Evolutionary conservation across 2,329 filamentous ascomycete genomes (phyloP).

Genomic region (Stachybotrys elegans): DNA sequence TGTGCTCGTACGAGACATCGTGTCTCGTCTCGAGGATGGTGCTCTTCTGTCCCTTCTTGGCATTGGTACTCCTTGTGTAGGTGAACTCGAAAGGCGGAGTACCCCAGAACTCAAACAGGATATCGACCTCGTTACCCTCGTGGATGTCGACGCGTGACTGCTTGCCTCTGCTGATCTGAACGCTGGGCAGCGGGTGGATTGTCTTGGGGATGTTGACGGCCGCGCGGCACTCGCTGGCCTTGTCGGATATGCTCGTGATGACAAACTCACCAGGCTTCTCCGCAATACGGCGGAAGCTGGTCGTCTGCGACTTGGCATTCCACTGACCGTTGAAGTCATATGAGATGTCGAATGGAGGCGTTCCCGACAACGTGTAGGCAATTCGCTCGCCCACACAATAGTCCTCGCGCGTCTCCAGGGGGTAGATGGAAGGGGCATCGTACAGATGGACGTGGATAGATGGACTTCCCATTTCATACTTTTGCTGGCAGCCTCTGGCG

Average conservation of each 20-base stretch:
- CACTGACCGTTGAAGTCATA: conserved; percentile 83
- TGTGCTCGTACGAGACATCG: conserved; percentile 76
- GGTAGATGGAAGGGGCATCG: conserved; percentile 85
- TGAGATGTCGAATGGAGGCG: conserved; percentile 85
- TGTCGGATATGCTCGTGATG: conserved; percentile 83
- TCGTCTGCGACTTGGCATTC: conserved; percentile 73
- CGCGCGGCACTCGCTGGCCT: conserved; percentile 81
- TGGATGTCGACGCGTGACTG: conserved; percentile 87
- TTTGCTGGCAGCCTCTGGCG: conserved; percentile 77
- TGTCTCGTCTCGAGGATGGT: conserved; percentile 86
- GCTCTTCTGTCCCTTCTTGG: conserved; percentile 70
- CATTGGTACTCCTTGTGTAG: conserved; percentile 86
- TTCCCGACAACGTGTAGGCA: conserved; percentile 84
- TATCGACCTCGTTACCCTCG: conserved; percentile 89
- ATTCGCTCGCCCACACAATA: conserved; percentile 96
- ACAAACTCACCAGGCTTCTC: conserved; percentile 85
- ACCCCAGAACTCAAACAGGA: conserved; percentile 92
- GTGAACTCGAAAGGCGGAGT: conserved; percentile 97
- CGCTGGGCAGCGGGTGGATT: conserved; percentile 89
- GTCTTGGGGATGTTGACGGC: conserved; percentile 71
- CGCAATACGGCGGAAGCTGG: conserved; percentile 87
- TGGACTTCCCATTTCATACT: conserved; percentile 64
- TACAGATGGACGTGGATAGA: conserved; percentile 89
- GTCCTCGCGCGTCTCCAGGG: conserved; percentile 76
- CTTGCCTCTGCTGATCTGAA: conserved; percentile 80